phyloP scores from a whole-genome alignment of 2,329 filamentous ascomycete genomes.

The Ophiostoma triangulosporum region DNA sequence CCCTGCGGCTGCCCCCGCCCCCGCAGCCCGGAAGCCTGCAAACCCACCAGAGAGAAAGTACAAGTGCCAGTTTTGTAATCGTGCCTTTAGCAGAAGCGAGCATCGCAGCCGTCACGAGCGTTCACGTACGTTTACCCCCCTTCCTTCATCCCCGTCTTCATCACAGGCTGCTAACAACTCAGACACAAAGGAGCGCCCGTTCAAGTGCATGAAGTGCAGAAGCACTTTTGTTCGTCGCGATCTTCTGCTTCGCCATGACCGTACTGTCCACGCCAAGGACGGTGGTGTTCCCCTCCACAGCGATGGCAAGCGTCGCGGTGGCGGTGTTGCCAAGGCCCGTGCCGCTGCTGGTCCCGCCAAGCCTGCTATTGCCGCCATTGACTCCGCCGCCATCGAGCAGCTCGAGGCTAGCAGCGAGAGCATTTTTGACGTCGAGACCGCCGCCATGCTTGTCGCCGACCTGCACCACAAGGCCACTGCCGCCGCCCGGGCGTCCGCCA shows the following conservation, averaged over 20 bases:
- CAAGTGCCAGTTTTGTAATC: conserved; percentile 97
- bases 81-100: conserved; percentile 94
- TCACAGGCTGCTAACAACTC: conserved; percentile 11
- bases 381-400: conserved; percentile 78
- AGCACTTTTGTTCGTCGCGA: conserved; percentile 98
- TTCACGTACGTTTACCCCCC: conserved; percentile 65
- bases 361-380: conserved; percentile 57
- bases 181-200: conserved; percentile 98
- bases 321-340: conserved; percentile 46
- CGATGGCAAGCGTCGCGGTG: conserved; percentile 76
- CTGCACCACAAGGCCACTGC: conserved; percentile 87
- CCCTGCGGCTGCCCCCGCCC: conserved; percentile 45
- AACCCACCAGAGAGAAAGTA: conserved; percentile 91
- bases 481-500: conserved; percentile 46
- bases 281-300: conserved; percentile 87
- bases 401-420: conserved; percentile 83
- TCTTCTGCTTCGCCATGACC: conserved; percentile 88
- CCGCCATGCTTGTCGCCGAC: conserved; percentile 96
- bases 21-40: conserved; percentile 61
- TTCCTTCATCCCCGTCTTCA: neutral
- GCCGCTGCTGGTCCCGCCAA: conserved; percentile 55
- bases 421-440: conserved; percentile 91
- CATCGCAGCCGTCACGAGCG: conserved; percentile 94
- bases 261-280: conserved; percentile 97
- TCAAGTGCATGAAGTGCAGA: conserved; percentile 96